Base-by-base conservation (phyloP, 2,329 filamentous ascomycete genomes). In the Raffaelea deltoideospora region DNA sequence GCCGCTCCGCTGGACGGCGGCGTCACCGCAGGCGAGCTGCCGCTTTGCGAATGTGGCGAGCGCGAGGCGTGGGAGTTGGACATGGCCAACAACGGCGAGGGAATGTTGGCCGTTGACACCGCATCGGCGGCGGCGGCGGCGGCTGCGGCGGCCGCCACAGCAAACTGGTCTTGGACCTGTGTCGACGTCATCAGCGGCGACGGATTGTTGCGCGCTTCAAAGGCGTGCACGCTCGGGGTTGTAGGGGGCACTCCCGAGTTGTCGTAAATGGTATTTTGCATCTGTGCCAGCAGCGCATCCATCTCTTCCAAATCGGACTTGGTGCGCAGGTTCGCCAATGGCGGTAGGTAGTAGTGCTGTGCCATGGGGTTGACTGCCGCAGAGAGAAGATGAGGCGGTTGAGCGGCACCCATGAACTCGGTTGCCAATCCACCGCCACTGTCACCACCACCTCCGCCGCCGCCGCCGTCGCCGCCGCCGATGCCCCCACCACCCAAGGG, bases 181-280 rank as follows among this genome's bases (percentile, higher is more conserved):
- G 44, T 40, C 14, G 52, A 45, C 38, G 54, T 52, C 13, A 43
- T 34, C n/a, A 48, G 46, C 3, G 53, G 52, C 3, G 53, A 54
- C 34, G 48, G 47, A 50, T 69, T 62, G 50, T 69, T 62, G 44
- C 74, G 71, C 57, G 71, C 65, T 46, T 67, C 67, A 37, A 70
- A 62, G 26, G 51, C 53, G 49, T 85, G 79, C 43, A 86, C 75
- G 48, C 82, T 80, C 40, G 92, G 72, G 40, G 83, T 81, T 31
- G 80, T 79, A 3, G 84, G 83, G 23, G 85, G 79, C 35, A 86
- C 79, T 48, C 77, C 83, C 38, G 86, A 78, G 55, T 79, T 93
- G 61, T 96, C 90, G 54, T 96, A 96, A 34, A 96, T 85, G 32
- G 88, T 95, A 45, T 80, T 78, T 60, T 95, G 87, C 68, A 96